Conservation (phyloP, 1,139 yeast species). For the Torulaspora globosa region DNA sequence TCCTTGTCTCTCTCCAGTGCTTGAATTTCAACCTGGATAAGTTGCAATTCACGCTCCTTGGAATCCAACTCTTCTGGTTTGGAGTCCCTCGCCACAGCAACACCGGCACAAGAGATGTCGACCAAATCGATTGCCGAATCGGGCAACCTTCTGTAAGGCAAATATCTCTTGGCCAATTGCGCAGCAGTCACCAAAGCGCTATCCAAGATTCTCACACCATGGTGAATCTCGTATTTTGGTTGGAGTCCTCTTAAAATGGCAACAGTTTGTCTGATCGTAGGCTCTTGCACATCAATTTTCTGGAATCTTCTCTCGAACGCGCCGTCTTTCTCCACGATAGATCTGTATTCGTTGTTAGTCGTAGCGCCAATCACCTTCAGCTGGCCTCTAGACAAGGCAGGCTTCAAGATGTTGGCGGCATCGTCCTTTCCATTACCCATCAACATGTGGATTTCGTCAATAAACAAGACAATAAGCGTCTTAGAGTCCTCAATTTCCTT, state of each 20-base stretch:
- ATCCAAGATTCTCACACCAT: slow-evolving; percentile 94
- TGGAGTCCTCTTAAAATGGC: slow-evolving; percentile 96
- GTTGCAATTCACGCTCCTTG: slow-evolving; percentile 85
- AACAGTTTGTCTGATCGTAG: slow-evolving; percentile 86
- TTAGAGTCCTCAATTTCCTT: slow-evolving; percentile 88
- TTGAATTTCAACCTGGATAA: slow-evolving; percentile 90
- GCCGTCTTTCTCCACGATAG: slow-evolving; percentile 91
- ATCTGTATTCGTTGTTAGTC: slow-evolving; percentile 89
- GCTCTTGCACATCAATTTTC: slow-evolving; percentile 91
- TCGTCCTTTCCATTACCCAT: slow-evolving; percentile 96
- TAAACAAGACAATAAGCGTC: slow-evolving; percentile 80
- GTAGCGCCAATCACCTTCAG: slow-evolving; percentile 99
- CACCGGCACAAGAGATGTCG: slow-evolving; percentile 96
- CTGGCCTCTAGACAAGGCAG: slow-evolving; percentile 94
- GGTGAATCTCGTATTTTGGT: slow-evolving; percentile 94
- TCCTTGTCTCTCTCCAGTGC: slow-evolving; percentile 96
- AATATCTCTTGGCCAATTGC: slow-evolving; percentile 87
- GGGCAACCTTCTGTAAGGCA: slow-evolving; percentile 93
- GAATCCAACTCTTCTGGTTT: slow-evolving; percentile 95
- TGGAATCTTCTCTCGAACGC: slow-evolving; percentile 99
- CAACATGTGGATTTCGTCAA: slow-evolving; percentile 97
- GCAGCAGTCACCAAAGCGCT: slow-evolving; percentile 95
- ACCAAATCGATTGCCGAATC: slow-evolving; percentile 96
- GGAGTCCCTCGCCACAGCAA: slow-evolving; percentile 96
- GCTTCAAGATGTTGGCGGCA: slow-evolving; percentile 94